Conservation (phyloP, 345 rosid genomes). For the Combretum micranthum region DNA sequence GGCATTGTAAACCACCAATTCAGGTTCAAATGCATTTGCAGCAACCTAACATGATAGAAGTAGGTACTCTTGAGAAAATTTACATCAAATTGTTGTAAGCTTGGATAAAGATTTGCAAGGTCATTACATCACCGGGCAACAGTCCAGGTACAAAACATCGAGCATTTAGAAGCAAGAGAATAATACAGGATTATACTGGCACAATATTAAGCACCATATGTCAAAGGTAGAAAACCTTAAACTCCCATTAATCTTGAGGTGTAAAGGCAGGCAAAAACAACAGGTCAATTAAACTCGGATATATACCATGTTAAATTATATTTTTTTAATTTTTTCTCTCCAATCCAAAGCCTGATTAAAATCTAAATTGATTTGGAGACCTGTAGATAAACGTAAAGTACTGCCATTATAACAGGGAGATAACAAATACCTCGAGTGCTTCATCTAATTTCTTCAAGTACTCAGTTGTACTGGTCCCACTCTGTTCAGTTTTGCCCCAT, state of each 20-base stretch:
- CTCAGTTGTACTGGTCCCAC: slow-evolving; percentile 68
- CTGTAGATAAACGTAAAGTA: slow-evolving; percentile 5
- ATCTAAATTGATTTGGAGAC: background rate
- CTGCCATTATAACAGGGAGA: background rate
- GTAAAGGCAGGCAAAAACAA: background rate
- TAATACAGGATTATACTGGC: too few species aligned
- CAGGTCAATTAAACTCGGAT: too few species aligned
- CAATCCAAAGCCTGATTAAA: too few species aligned
- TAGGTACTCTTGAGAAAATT: background rate
- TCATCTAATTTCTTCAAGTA: slow-evolving; percentile 72
- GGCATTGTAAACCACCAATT: slow-evolving; percentile 81
- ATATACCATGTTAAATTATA: too few species aligned
- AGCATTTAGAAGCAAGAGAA: too few species aligned
- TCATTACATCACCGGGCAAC: too few species aligned
- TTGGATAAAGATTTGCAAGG: too few species aligned
- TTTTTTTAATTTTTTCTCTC: too few species aligned
- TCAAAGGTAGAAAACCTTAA: too few species aligned
- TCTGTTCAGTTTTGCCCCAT: slow-evolving; percentile 24
- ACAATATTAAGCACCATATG: too few species aligned
- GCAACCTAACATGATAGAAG: slow-evolving; percentile 49
- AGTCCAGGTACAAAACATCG: too few species aligned
- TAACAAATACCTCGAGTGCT: slow-evolving; percentile 66
- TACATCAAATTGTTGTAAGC: too few species aligned
- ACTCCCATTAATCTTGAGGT: background rate
- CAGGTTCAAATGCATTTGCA: slow-evolving; percentile 53